Base-by-base conservation (phyloP, 2,329 filamentous ascomycete genomes). In the Byssochlamys sp. region DNA sequence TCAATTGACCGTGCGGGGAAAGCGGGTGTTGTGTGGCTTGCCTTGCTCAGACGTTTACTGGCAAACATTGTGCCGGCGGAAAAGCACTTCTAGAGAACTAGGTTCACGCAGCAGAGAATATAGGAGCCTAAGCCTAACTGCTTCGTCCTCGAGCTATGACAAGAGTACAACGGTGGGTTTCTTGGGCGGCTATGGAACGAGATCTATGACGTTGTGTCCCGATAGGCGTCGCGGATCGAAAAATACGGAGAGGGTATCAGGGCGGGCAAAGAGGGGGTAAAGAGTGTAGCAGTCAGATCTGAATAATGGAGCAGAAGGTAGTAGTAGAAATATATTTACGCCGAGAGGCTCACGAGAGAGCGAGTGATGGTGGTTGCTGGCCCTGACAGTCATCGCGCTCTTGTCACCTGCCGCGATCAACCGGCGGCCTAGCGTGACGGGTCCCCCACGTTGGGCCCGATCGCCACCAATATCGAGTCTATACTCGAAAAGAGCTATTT, bases 1-100 rank as follows among this genome's bases (percentile, higher is more conserved):
- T 31, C 50, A 10, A 5, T 39, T 51, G 54, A 39, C 56, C 56
- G 25, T 29, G 25, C 35, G 33, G 52, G 26, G 24, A n/a, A 24
- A 29, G 19, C 10, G 10, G 35, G 35, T 12, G 58, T 64, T 58
- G 14, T 58, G 14, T 14, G n/a, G 45, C 59, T 56, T 69, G 81
- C 79, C 67, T 77, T 77, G 63, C 71, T 68, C 57, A 78, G 59
- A 54, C 76, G 73, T 69, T 79, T 80, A 27, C 71, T 69, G 27
- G 80, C 78, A 62, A 82, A 81, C 77, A 81, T 80, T 29, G 50
- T 66, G 58, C 28, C 25, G 12, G 26, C 7, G 12, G 52, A 35
- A 39, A 55, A 51, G 14, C 10, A 10, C 24, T 51, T 51, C 27
- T 27, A 4, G 7, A 51, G 25, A 51, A 51, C 5, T 12, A 51